A percentile compares a stretch with the other conserved stretches of the same genome.
phyloP scores from a whole-genome alignment of 352 stramenopile species.

The Globisporangium lucens region DNA sequence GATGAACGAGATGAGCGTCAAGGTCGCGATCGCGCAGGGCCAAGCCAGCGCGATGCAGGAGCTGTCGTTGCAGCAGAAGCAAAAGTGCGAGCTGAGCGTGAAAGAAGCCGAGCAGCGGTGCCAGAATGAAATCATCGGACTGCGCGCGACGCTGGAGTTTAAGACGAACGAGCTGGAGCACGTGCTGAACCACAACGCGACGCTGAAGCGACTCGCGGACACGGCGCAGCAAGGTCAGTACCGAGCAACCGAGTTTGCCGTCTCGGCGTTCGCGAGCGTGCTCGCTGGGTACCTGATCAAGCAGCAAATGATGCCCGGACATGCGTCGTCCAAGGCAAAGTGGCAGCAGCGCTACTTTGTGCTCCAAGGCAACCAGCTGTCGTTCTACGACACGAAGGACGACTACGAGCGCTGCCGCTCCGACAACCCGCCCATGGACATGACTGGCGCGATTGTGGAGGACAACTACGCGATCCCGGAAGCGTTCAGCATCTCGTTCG shows the following conservation, averaged over 20 bases:
- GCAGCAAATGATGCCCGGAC: conserved; percentile 58
- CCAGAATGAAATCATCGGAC: conserved; percentile 52
- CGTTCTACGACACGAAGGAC: conserved; percentile 85
- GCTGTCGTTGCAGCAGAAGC: conserved; percentile 66
- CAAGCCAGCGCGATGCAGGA: conserved; percentile 83
- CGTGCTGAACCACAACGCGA: conserved; percentile 86
- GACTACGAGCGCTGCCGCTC: conserved; percentile 81
- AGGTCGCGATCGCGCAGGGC: conserved; percentile 77
- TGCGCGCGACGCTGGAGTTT: conserved; percentile 76
- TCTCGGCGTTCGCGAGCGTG: conserved; percentile 62
- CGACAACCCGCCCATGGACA: conserved; percentile 79
- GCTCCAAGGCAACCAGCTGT: conserved; percentile 69
- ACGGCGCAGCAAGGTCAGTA: conserved; percentile 85
- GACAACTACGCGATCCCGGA: conserved; percentile 76
- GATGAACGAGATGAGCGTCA: conserved; percentile 79
- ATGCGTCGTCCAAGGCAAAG: conserved; percentile 42
- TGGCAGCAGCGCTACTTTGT: conserved; percentile 90
- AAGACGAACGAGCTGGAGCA: conserved; percentile 88
- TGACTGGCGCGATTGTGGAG: conserved; percentile 70
- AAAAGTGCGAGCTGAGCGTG: conserved; percentile 74
- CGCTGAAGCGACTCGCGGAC: conserved; percentile 81
- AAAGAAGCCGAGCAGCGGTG: conserved; percentile 77
- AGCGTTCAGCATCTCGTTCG: conserved; percentile 79
- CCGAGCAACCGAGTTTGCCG: conserved; percentile 80
- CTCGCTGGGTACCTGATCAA: conserved; percentile 86